Conservation (phyloP, 768 basidiomycete genomes). For the Melanogaster broomeanus region DNA sequence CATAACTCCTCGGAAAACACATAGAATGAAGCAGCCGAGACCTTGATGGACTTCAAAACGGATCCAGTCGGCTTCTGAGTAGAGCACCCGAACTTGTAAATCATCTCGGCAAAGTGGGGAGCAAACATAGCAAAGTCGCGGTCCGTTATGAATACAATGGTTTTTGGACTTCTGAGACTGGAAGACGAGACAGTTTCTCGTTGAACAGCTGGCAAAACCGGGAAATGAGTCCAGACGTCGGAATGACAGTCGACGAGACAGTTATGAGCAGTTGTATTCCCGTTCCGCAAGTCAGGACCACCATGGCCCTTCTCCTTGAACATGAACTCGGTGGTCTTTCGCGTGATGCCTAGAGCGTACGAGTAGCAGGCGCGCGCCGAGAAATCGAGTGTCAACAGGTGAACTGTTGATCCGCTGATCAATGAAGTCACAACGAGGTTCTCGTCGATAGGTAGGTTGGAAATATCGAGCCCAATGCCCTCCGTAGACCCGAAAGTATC, state of each 20-base stretch:
- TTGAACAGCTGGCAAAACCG: constrained; percentile 53
- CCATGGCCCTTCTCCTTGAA: constrained; percentile 45
- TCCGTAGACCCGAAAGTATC: constrained; percentile 49
- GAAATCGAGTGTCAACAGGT: constrained; percentile 43
- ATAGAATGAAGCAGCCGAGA: constrained; percentile 33
- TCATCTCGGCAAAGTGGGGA: constrained; percentile 47
- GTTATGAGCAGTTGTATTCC: constrained; percentile 42
- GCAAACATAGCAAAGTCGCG: constrained; percentile 35
- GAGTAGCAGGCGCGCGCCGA: constrained; percentile 36
- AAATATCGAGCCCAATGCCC: constrained; percentile 39
- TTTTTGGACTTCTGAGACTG: constrained; percentile 30
- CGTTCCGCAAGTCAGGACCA: constrained; percentile 9
- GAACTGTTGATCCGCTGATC: constrained; percentile 37
- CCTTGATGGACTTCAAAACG: constrained; percentile 38
- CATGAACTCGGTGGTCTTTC: constrained; percentile 52
- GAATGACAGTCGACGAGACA: constrained; percentile 54
- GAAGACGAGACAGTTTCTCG: constrained; percentile 43
- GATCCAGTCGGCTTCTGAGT: constrained; percentile 55
- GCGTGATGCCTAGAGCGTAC: constrained; percentile 48
- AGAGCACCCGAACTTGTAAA: constrained; percentile 45
- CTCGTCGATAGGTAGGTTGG: constrained; percentile 19
- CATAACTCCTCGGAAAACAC: constrained; percentile 24
- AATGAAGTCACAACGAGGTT: constrained; percentile 43
- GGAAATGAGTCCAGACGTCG: constrained; percentile 63
- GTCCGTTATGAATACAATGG: constrained; percentile 47